A percentile compares a stretch with the other conserved stretches of the same genome.
phyloP scores from a whole-genome alignment of 192 early-diverging fungal genomes.

The Rhizophagus prolifer region DNA sequence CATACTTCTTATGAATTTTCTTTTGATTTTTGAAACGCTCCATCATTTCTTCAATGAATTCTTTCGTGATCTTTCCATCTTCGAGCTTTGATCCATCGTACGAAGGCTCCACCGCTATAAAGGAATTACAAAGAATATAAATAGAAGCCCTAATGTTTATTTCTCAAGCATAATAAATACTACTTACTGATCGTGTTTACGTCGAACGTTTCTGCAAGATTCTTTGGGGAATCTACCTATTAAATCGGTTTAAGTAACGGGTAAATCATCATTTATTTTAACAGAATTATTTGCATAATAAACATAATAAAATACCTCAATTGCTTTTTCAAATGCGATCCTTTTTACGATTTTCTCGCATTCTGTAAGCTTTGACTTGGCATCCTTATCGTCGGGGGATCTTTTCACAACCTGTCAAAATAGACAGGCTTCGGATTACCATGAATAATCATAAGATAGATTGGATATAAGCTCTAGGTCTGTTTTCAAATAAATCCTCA shows the following conservation, averaged over 20 bases:
- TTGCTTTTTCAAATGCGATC: conserved; percentile 91
- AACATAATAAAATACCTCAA: conserved; percentile 55
- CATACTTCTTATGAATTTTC: conserved; percentile 87
- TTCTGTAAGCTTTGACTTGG: conserved; percentile 73
- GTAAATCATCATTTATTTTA: not conserved
- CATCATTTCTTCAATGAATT: conserved; percentile 79
- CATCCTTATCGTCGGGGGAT: conserved; percentile 79
- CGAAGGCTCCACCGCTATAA: conserved; percentile 54
- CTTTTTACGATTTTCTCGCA: conserved; percentile 90
- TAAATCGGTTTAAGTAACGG: not conserved
- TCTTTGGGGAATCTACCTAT: conserved; percentile 38
- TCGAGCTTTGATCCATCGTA: conserved; percentile 88
- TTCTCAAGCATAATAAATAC: not conserved
- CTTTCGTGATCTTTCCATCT: conserved; percentile 67
- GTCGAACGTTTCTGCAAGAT: conserved; percentile 52
- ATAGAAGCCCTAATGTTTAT: not conserved
- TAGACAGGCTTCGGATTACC: conserved; percentile 24
- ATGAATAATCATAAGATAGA: conserved; percentile 15
- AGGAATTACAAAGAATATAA: not conserved
- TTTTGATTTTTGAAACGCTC: conserved; percentile 84
- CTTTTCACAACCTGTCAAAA: conserved; percentile 61
- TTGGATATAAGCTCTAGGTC: not conserved
- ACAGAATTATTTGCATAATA: not conserved
- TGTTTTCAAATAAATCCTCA: conserved; percentile 28
- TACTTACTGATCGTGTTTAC: conserved; percentile 63